Conservation (phyloP, 2,329 filamentous ascomycete genomes). For the Gyromitra esculenta region DNA sequence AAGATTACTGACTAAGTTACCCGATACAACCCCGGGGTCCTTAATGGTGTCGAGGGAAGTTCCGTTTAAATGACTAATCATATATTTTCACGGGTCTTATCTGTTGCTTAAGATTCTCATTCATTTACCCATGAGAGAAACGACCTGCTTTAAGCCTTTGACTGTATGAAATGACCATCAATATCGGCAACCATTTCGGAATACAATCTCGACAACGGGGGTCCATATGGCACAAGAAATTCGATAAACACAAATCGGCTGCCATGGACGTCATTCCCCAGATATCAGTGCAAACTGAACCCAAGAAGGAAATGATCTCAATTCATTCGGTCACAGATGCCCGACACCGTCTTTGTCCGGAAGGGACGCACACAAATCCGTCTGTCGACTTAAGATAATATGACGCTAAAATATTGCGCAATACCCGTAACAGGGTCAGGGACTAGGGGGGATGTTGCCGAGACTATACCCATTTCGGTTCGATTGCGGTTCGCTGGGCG, state of each 20-base stretch:
- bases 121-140: neutral
- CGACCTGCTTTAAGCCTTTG: no score
- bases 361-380: neutral
- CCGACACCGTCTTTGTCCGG: neutral
- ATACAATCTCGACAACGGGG: neutral
- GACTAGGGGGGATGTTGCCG: neutral
- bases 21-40: neutral
- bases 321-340: neutral
- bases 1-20: neutral
- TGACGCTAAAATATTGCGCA: slow-evolving; percentile 20
- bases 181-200: neutral
- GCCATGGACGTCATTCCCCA: neutral
- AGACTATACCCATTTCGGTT: slow-evolving; percentile 4
- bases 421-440: slow-evolving; percentile 17
- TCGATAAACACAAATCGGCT: neutral
- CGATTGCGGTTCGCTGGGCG: neutral
- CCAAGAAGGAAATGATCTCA: neutral
- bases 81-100: neutral
- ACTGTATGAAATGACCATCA: neutral
- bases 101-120: neutral
- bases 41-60: neutral
- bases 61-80: neutral
- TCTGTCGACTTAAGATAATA: neutral
- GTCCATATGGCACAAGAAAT: neutral
- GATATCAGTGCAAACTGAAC: neutral